A percentile compares a stretch with the other conserved stretches of the same genome.
Conservation (phyloP, 2,329 filamentous ascomycete species). For the Fusarium verticillioides region DNA sequence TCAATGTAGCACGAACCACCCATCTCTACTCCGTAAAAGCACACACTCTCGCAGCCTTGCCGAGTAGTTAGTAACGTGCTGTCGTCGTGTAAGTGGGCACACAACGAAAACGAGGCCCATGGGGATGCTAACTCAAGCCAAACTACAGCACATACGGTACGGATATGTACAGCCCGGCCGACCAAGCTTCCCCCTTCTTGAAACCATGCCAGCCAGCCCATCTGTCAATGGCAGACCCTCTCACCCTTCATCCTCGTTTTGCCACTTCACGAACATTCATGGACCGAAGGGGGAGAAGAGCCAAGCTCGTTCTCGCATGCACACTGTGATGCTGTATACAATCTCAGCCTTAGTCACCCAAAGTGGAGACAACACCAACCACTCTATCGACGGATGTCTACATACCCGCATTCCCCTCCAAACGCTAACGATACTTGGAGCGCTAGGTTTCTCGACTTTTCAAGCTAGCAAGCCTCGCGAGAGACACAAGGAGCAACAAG, state of each 20-base stretch:
- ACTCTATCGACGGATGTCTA: constrained; percentile 18
- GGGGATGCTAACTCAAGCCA: constrained; percentile 1
- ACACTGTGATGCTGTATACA: constrained; percentile 28
- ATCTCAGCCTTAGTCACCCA: constrained; percentile 8
- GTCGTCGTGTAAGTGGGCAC: constrained; percentile 5
- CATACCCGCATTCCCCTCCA: constrained; percentile 29
- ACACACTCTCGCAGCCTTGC: constrained; percentile 8
- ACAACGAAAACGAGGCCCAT: constrained; percentile 8
- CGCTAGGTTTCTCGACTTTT: background rate
- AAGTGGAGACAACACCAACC: constrained; percentile 6
- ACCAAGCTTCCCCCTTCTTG: background rate
- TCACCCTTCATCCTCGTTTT: constrained; percentile 2
- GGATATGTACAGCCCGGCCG: background rate
- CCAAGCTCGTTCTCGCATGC: background rate
- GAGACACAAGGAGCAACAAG: constrained; percentile 19
- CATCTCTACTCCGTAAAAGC: background rate
- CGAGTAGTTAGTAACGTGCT: constrained; percentile 2
- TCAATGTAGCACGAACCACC: constrained; percentile 14
- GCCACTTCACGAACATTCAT: constrained; percentile 15
- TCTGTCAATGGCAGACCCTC: background rate
- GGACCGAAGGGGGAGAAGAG: background rate
- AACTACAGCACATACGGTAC: background rate
- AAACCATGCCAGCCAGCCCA: background rate
- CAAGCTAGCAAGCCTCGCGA: constrained; percentile 33
- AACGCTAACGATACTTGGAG: constrained; percentile 6